Percentiles rank a stretch among this genome's conserved stretches.
phyloP scores from a whole-genome alignment of 768 basidiomycete genomes.

The Lepiota brunneoincarnata region DNA sequence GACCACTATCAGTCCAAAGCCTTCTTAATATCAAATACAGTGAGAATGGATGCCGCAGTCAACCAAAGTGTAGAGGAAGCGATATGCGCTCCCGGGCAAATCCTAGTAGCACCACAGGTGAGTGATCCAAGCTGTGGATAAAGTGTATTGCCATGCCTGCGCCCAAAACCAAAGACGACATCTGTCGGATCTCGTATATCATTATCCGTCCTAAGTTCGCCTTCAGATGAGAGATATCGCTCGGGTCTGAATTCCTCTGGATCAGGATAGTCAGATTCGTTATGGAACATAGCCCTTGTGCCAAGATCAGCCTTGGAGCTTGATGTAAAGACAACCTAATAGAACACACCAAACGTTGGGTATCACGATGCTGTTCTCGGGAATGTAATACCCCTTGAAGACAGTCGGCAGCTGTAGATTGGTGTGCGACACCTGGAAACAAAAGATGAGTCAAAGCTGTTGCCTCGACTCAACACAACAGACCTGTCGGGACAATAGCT shows the following conservation, averaged over 20 bases:
- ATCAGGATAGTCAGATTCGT: slow-evolving; percentile 7
- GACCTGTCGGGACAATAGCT: neutral
- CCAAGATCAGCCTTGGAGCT: neutral
- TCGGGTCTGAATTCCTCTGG: slow-evolving; percentile 9
- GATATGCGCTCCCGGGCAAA: slow-evolving; percentile 9
- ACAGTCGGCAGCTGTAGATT: neutral
- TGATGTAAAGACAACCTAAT: neutral
- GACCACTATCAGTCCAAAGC: slow-evolving; percentile 1
- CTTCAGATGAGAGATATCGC: slow-evolving; percentile 6
- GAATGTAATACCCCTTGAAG: slow-evolving; percentile 7
- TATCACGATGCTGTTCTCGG: neutral
- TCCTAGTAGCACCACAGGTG: neutral
- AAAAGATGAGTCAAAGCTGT: neutral
- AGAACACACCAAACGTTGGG: slow-evolving; percentile 4
- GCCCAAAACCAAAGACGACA: slow-evolving; percentile 13
- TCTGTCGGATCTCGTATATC: slow-evolving; percentile 7
- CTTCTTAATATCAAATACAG: slow-evolving; percentile 8
- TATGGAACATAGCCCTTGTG: slow-evolving; percentile 9
- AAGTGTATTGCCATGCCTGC: slow-evolving; percentile 4
- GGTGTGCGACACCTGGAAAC: neutral
- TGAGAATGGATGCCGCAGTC: slow-evolving; percentile 3
- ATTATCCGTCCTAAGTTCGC: neutral
- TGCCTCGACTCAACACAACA: neutral
- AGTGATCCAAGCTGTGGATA: neutral
- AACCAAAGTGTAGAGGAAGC: slow-evolving; percentile 3